Evolutionary conservation across 139 green algal species (phyloP).

Genomic region (Micractinium conductrix): DNA sequence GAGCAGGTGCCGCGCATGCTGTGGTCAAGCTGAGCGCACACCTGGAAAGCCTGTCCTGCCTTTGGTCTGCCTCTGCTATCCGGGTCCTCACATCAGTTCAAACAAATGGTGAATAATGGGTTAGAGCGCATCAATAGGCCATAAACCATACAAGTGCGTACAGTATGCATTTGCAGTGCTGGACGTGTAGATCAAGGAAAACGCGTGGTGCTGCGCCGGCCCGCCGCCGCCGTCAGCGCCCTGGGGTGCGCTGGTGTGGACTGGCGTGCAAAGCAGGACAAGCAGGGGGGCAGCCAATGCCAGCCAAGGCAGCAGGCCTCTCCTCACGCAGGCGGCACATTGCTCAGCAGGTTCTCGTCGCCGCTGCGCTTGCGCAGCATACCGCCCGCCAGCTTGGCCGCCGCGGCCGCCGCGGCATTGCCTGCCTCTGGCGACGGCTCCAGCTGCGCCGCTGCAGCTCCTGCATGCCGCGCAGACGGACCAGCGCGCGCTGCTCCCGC

Average conservation of each 20-base stretch:
- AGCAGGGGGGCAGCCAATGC: neutral
- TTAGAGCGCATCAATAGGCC: neutral
- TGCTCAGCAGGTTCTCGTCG: neutral
- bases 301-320: too few species aligned
- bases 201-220: neutral
- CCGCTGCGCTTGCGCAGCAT: neutral
- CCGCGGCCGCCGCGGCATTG: neutral
- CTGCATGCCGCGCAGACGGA: neutral
- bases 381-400: neutral
- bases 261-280: neutral
- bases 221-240: neutral
- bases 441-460: neutral
- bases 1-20: too few species aligned
- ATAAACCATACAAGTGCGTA: neutral
- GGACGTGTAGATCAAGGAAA: neutral
- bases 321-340: neutral
- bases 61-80: too few species aligned
- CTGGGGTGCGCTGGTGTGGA: neutral
- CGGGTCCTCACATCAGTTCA: too few species aligned
- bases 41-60: too few species aligned
- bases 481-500: neutral
- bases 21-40: too few species aligned
- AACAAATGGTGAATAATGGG: too few species aligned
- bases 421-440: constrained; percentile 2
- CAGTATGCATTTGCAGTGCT: neutral